These are phyloP conservation scores for Oryza officinalis DNA, from an alignment of 176 grass and related monocot species.

Conservation along the genomic window DNA sequence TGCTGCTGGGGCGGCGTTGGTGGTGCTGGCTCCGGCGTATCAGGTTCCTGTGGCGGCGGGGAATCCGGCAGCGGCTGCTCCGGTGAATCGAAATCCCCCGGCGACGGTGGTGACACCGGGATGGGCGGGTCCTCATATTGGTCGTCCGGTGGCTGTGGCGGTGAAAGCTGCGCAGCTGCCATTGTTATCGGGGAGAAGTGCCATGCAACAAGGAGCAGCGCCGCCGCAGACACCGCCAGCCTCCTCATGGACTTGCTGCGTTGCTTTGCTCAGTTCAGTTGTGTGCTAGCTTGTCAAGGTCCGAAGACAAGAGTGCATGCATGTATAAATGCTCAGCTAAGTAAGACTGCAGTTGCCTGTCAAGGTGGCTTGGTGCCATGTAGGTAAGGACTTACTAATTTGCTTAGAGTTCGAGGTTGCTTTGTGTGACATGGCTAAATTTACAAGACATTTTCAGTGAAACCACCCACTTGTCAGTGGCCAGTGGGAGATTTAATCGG, in stretches of 20 bases:
- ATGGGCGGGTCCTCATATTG: constrained; percentile 4
- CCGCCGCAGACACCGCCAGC: background rate
- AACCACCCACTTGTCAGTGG: background rate
- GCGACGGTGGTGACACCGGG: background rate
- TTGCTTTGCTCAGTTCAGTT: background rate
- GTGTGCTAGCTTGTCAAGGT: background rate
- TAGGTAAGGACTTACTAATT: constrained; percentile 7
- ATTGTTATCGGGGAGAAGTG: background rate
- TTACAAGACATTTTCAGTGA: background rate
- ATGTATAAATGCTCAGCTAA: constrained; percentile 12
- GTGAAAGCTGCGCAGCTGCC: background rate
- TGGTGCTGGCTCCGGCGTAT: background rate
- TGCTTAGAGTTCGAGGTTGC: background rate
- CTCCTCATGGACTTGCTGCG: background rate
- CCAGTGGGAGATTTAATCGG: background rate
- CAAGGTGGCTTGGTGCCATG: constrained; percentile 35
- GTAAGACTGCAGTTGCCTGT: background rate
- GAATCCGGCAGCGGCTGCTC: background rate
- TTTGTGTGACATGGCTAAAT: constrained; percentile 37
- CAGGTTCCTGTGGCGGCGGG: background rate
- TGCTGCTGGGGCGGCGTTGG: background rate
- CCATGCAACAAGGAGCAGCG: constrained; percentile 30
- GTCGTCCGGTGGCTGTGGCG: background rate
- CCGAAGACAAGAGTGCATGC: background rate
- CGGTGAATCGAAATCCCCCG: background rate